These are phyloP conservation scores for Delitschia confertaspora DNA, from an alignment of 495 filamentous ascomycete species.

Conservation along the genomic window DNA sequence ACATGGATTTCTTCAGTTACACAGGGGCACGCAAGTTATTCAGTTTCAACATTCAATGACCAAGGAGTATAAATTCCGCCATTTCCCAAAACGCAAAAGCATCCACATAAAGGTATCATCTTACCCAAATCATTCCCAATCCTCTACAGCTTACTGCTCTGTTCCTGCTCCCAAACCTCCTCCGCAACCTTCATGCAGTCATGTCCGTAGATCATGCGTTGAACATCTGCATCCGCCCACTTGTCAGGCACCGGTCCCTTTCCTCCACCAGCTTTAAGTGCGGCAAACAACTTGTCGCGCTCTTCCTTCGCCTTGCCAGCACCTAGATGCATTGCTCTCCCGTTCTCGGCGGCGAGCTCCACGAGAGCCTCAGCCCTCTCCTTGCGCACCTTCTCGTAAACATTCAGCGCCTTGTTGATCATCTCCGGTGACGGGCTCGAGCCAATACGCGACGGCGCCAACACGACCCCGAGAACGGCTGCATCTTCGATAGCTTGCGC, in stretches of 20 bases:
- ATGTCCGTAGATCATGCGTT: constrained; percentile 65
- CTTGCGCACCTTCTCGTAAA: constrained; percentile 68
- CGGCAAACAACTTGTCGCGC: constrained; percentile 61
- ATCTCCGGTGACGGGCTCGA: constrained; percentile 43
- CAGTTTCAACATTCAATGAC: too few relatives aligned
- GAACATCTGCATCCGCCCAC: constrained; percentile 73
- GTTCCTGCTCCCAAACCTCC: constrained; percentile 51
- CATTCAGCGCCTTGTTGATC: constrained; percentile 55
- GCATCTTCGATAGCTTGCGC: constrained; percentile 81
- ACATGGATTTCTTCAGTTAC: too few relatives aligned
- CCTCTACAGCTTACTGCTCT: too few relatives aligned
- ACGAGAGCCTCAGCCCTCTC: constrained; percentile 60
- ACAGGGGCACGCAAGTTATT: too few relatives aligned
- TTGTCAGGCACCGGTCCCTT: constrained; percentile 60
- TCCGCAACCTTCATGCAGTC: constrained; percentile 55
- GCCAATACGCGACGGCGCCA: constrained; percentile 42
- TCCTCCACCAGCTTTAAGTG: constrained; percentile 49
- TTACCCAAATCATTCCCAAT: too few relatives aligned
- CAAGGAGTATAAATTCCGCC: too few relatives aligned
- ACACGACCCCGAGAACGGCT: constrained; percentile 58
- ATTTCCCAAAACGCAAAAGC: too few relatives aligned
- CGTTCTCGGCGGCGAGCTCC: constrained; percentile 57
- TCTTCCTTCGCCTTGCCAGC: constrained; percentile 68
- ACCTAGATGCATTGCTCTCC: constrained; percentile 61
- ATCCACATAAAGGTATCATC: too few relatives aligned